A percentile compares a stretch with the other conserved stretches of the same genome.
These are phyloP conservation scores for Orbilia javanica DNA, from an alignment of 2,329 filamentous ascomycete species.

Conservation along the genomic window DNA sequence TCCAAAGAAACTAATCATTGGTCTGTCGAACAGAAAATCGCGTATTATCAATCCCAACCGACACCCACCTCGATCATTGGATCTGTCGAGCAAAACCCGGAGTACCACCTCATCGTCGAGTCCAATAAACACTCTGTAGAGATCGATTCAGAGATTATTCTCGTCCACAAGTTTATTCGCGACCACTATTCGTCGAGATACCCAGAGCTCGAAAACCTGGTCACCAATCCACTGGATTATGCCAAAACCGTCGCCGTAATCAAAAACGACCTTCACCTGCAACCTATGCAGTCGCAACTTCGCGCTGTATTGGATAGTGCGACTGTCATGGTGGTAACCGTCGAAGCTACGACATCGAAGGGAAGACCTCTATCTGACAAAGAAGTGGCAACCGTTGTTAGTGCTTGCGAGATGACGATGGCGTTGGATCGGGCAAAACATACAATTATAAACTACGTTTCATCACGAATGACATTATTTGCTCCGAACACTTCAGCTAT, in stretches of 20 bases:
- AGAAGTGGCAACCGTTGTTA: constrained; percentile 79
- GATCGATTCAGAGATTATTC: constrained; percentile 90
- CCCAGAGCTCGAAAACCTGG: constrained; percentile 88
- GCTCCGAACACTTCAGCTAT: constrained; percentile 92
- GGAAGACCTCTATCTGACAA: constrained; percentile 80
- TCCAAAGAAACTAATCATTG: constrained; percentile 70
- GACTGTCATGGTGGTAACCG: constrained; percentile 92
- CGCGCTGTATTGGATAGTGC: constrained; percentile 87
- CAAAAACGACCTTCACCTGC: constrained; percentile 84
- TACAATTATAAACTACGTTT: constrained; percentile 90
- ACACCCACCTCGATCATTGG: constrained; percentile 77
- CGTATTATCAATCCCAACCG: constrained; percentile 77
- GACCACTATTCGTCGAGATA: constrained; percentile 96
- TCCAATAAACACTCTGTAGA: constrained; percentile 90
- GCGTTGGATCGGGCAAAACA: constrained; percentile 87
- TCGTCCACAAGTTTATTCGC: constrained; percentile 95
- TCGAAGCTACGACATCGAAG: constrained; percentile 91
- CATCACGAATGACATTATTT: constrained; percentile 96
- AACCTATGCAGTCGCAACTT: constrained; percentile 83
- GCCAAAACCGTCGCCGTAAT: constrained; percentile 94
- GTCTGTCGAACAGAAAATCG: constrained; percentile 75
- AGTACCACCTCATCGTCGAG: constrained; percentile 88
- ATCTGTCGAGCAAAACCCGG: constrained; percentile 90
- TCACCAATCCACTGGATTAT: constrained; percentile 93
- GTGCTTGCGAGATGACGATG: constrained; percentile 89